These are phyloP conservation scores for Plenodomus tracheiphilus DNA, from an alignment of 2,329 filamentous ascomycete genomes.

Conservation along the genomic window DNA sequence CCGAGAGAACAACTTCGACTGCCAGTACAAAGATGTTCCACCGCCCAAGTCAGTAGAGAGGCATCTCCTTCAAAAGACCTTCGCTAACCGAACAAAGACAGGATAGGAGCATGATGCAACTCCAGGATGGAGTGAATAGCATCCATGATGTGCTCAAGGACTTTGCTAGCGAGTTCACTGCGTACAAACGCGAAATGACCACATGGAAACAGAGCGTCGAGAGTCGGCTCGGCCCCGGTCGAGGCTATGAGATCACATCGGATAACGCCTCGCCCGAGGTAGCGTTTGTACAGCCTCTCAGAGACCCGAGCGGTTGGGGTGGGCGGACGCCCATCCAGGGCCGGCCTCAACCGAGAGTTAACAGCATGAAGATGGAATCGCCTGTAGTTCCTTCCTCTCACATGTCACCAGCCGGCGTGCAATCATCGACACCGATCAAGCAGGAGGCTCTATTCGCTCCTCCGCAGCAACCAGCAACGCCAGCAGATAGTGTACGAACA, in stretches of 20 bases:
- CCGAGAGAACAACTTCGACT: slow-evolving; percentile 80
- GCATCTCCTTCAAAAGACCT: background rate
- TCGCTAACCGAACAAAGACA: slow-evolving; percentile 30
- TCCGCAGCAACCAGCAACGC: slow-evolving; percentile 36
- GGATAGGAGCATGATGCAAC: slow-evolving; percentile 56
- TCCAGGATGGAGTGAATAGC: slow-evolving; percentile 50
- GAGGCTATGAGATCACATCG: slow-evolving; percentile 19
- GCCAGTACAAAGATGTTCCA: slow-evolving; percentile 87
- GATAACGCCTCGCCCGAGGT: slow-evolving; percentile 37
- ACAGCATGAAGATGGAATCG: slow-evolving; percentile 42
- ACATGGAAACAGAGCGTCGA: slow-evolving; percentile 40
- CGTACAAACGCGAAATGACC: slow-evolving; percentile 37
- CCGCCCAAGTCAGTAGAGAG: slow-evolving; percentile 75
- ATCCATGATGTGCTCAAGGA: slow-evolving; percentile 35
- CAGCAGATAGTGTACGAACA: slow-evolving; percentile 38
- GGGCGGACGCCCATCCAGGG: slow-evolving; percentile 29
- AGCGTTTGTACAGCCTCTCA: slow-evolving; percentile 24
- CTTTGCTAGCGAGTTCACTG: slow-evolving; percentile 37
- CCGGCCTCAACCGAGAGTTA: slow-evolving; percentile 30
- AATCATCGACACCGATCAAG: slow-evolving; percentile 37
- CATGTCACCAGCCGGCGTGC: slow-evolving; percentile 29
- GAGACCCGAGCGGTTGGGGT: slow-evolving; percentile 32
- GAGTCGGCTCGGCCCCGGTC: slow-evolving; percentile 26
- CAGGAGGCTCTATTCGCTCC: slow-evolving; percentile 28
- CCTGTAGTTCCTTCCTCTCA: slow-evolving; percentile 30